A percentile compares a stretch with the other conserved stretches of the same genome.
These are phyloP conservation scores for Amanita pseudoporphyria DNA, from an alignment of 768 basidiomycete genomes.

Conservation along the genomic window DNA sequence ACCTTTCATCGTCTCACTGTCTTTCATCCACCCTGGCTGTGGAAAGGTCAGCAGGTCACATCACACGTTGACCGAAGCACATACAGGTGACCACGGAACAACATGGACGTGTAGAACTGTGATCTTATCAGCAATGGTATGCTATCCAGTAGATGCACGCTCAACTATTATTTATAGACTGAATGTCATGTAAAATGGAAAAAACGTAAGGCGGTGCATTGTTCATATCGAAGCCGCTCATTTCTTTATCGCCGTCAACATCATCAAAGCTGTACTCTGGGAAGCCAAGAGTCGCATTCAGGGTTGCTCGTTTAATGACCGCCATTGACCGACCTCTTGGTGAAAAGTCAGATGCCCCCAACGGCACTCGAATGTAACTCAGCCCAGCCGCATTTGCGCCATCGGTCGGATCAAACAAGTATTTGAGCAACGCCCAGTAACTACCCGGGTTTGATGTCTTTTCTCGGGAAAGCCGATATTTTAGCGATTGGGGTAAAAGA, in stretches of 20 bases:
- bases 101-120: conserved; percentile 42
- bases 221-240: conserved; percentile 46
- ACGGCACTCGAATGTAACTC: conserved; percentile 56
- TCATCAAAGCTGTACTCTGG: conserved; percentile 61
- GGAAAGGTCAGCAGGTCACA: conserved; percentile 3
- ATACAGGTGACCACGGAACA: conserved; percentile 67
- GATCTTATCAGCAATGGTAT: neutral
- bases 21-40: conserved; percentile 78
- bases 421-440: conserved; percentile 49
- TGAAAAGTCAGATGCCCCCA: conserved; percentile 72
- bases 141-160: conserved; percentile 15
- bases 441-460: conserved; percentile 43
- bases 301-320: conserved; percentile 1
- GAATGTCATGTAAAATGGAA: conserved; percentile 53
- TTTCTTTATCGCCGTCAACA: conserved; percentile 44
- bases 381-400: conserved; percentile 54
- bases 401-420: conserved; percentile 55
- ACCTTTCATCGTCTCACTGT: conserved; percentile 54
- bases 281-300: neutral
- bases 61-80: conserved; percentile 11
- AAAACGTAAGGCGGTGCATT: conserved; percentile 56
- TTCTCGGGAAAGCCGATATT: neutral
- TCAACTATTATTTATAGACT: conserved; percentile 37
- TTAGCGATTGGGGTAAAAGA: neutral
- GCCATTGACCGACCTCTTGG: conserved; percentile 25